A percentile compares a stretch with the other conserved stretches of the same genome.
Evolutionary conservation across 2,329 filamentous ascomycete species (phyloP).

Genomic region (Aspergillus flavus): DNA sequence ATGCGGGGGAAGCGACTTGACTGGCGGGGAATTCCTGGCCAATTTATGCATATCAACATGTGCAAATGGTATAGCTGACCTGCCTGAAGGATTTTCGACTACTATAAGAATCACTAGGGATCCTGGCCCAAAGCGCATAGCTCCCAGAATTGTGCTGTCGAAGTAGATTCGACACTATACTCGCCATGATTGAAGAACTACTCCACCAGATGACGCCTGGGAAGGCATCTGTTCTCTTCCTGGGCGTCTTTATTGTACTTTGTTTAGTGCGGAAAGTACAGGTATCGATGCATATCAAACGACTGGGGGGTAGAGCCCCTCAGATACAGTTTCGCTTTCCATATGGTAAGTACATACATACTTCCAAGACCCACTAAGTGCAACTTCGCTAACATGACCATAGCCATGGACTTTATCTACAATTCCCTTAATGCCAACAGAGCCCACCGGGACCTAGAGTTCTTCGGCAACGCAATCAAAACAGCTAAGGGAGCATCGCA

Average conservation of each 20-base stretch:
- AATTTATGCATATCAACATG: neutral
- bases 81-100: neutral
- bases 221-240: conserved; percentile 40
- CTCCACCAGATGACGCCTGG: conserved; percentile 50
- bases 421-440: conserved; percentile 57
- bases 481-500: conserved; percentile 33
- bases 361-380: too few relatives aligned
- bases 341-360: conserved; percentile 31
- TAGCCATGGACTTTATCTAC: conserved; percentile 68
- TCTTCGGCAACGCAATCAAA: conserved; percentile 61
- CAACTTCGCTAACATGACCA: conserved; percentile 12
- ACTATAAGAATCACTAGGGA: neutral
- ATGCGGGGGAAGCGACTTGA: neutral
- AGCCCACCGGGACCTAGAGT: conserved; percentile 60
- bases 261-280: conserved; percentile 33
- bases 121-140: neutral
- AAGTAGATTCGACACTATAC: neutral
- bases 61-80: neutral
- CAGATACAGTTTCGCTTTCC: conserved; percentile 38
- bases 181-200: conserved; percentile 52
- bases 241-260: conserved; percentile 44
- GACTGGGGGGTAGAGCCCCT: conserved; percentile 41
- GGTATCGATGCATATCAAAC: conserved; percentile 31
- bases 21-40: neutral
- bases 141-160: neutral